Evolutionary conservation across 306 rosid species (phyloP).

Genomic region (Quercus ilex): DNA sequence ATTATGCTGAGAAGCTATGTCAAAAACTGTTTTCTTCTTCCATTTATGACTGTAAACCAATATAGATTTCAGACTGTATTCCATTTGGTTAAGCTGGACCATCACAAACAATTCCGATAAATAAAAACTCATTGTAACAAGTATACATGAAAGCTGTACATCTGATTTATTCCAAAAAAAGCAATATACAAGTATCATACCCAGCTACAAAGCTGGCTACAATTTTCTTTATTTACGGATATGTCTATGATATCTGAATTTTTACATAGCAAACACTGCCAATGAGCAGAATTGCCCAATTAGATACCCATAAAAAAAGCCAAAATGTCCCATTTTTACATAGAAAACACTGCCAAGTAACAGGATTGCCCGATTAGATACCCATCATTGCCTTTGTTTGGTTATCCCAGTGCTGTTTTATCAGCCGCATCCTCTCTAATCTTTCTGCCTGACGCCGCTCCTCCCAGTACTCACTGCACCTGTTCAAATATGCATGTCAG

Average conservation of each 20-base stretch:
- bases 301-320: too few relatives aligned
- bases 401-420: constrained; percentile 78
- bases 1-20: not conserved
- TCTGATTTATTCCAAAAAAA: not conserved
- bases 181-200: too few relatives aligned
- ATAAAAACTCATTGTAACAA: not conserved
- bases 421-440: constrained; percentile 69
- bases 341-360: too few relatives aligned
- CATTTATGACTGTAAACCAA: not conserved
- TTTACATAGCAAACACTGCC: constrained; percentile 11
- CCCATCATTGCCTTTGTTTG: constrained; percentile 63
- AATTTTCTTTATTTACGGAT: too few relatives aligned
- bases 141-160: not conserved
- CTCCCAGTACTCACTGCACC: constrained; percentile 77
- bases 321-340: too few relatives aligned
- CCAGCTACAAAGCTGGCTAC: not conserved
- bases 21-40: not conserved
- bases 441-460: constrained; percentile 61
- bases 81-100: not conserved
- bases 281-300: too few relatives aligned
- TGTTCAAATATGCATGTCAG: constrained; percentile 18
- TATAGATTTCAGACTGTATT: not conserved
- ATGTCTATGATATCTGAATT: not conserved
- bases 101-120: not conserved
- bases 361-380: constrained; percentile 7